These are phyloP conservation scores for Tetrapisispora iriomotensis DNA, from an alignment of 805 yeast genomes.

Conservation along the genomic window DNA sequence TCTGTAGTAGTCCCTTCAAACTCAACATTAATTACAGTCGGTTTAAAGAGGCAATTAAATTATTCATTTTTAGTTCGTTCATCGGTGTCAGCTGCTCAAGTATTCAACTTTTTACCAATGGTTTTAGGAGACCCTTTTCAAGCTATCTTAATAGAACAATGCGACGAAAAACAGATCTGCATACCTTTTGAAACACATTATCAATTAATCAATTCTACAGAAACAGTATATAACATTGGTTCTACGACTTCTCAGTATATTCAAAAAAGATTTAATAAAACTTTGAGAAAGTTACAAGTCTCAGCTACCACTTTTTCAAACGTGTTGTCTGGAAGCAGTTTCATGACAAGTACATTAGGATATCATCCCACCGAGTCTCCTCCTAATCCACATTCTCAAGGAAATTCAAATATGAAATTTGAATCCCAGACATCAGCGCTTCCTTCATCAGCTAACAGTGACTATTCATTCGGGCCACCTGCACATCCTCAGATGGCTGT, in stretches of 20 bases:
- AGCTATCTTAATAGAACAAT: not conserved
- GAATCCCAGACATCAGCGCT: not conserved
- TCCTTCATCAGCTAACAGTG: not conserved
- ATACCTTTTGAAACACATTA: not conserved
- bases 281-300: too few species aligned
- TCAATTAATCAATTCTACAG: not conserved
- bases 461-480: not conserved
- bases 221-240: too few species aligned
- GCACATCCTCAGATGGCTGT: conserved; percentile 27
- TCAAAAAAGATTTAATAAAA: too few species aligned
- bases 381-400: too few species aligned
- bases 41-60: conserved; percentile 62
- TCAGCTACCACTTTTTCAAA: too few species aligned
- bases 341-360: too few species aligned
- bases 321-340: too few species aligned
- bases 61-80: conserved; percentile 78
- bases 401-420: too few species aligned
- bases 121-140: conserved; percentile 54
- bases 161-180: not conserved
- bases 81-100: conserved; percentile 74
- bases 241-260: not conserved
- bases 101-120: conserved; percentile 56
- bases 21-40: conserved; percentile 18
- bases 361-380: too few species aligned
- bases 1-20: conserved; percentile 30